Evolutionary conservation across 2,329 filamentous ascomycete genomes (phyloP), one percentile per base, ranked within the genome.

Genomic region (Curvularia sp.): DNA sequence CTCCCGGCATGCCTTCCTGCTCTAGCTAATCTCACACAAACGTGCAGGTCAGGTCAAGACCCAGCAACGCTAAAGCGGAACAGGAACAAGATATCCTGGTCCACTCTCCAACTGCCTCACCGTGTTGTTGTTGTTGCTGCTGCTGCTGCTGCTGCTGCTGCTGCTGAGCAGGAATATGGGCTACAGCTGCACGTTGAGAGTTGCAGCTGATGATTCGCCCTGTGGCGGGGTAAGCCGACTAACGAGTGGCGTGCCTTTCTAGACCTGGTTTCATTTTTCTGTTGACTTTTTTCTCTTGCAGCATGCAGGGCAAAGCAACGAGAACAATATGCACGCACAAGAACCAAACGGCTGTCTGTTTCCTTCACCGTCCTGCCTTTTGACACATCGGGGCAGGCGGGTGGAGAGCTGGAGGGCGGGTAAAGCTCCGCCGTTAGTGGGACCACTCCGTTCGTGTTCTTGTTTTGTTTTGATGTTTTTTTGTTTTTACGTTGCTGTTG

Each of bases 281-380:
- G 15, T 20, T 31, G 28, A 20, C 28, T 18, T 46, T 20, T 47
- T n/a, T 30, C 43, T 12, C 13, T 24, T 20, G 42, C 28, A 26
- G 30, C 18, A n/a, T 31, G 44, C 44, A 20, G 30, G 43, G 24
- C 24, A 30, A 28, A 18, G 24, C 26, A 18, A 18, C 8, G n/a
- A 15, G 43, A 38, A 38, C 35, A 31, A 31, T 12, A 31, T 31
- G 30, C 30, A 38, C 15, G 35, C 35, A 38, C 9, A 15, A 2
- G 15, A 10, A 28, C 22, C 24, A 28, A 24, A 28, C 13, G 42
- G 42, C 8, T 4, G 10, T 24, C 30, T 20, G 28, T 33, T 22
- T 41, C 10, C 56, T 59, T 70, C 67, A 72, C 66, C 67, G 70
- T 73, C 69, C 70, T 12, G 30, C 10, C 67, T 67, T 68, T 47